A percentile compares a stretch with the other conserved stretches of the same genome.
Evolutionary conservation across 768 basidiomycete species (phyloP).

Genomic region (Psilocybe sp.): DNA sequence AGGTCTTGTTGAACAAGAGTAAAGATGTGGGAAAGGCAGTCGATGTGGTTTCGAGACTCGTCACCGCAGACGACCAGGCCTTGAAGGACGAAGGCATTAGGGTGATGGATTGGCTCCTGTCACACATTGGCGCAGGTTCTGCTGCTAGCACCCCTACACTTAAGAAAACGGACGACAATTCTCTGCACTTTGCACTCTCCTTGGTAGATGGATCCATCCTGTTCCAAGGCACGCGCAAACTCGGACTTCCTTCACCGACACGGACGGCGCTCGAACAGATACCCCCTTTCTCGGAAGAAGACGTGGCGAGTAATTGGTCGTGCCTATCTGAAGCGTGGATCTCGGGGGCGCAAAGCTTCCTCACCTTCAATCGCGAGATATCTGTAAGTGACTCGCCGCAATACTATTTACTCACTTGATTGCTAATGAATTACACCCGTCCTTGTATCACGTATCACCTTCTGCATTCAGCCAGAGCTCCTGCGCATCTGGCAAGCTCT

Average conservation of each 20-base stretch:
- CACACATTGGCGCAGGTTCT: background rate
- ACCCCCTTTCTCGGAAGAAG: conserved; percentile 20
- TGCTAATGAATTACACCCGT: too few species aligned
- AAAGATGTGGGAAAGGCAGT: conserved; percentile 16
- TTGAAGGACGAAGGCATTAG: background rate
- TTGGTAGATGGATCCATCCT: conserved; percentile 2
- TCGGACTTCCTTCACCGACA: conserved; percentile 1
- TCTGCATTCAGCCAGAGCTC: conserved; percentile 31
- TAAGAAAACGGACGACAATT: background rate
- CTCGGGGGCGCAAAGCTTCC: conserved; percentile 6
- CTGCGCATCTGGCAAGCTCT: conserved; percentile 53
- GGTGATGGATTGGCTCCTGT: background rate
- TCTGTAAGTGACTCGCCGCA: conserved; percentile 1
- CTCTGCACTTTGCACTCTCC: background rate
- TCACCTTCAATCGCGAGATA: conserved; percentile 2
- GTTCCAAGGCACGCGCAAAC: background rate
- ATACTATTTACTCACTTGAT: too few species aligned
- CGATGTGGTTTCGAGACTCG: conserved; percentile 1
- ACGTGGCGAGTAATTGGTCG: conserved; percentile 24
- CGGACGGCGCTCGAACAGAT: conserved; percentile 5
- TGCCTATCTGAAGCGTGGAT: conserved; percentile 17
- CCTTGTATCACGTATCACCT: too few species aligned
- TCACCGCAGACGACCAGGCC: background rate
- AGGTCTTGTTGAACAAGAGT: conserved; percentile 22
- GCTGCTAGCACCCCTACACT: background rate